Evolutionary conservation across 371 early-diverging fungal species (phyloP).

Genomic region (Basidiobolus meristosporus): DNA sequence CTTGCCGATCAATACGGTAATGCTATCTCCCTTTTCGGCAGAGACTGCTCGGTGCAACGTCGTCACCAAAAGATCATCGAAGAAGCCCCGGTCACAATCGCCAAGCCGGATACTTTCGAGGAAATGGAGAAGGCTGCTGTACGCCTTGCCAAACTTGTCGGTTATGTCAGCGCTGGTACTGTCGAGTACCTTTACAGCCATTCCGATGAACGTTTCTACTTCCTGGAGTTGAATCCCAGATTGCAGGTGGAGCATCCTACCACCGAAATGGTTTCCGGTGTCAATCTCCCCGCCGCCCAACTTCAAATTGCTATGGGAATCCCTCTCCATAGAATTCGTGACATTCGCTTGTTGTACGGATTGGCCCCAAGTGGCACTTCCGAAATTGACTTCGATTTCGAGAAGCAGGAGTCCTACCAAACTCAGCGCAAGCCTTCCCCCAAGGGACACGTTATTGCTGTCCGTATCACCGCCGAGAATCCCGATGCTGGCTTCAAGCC

Average conservation of each 20-base stretch:
- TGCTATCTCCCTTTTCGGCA: constrained; percentile 91
- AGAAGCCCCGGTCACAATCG: constrained; percentile 90
- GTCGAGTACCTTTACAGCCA: constrained; percentile 95
- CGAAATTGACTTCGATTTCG: constrained; percentile 88
- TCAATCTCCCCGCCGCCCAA: constrained; percentile 94
- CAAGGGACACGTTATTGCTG: constrained; percentile 95
- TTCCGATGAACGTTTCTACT: constrained; percentile 73
- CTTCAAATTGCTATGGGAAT: constrained; percentile 97
- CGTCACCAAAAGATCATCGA: constrained; percentile 94
- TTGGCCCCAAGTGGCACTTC: constrained; percentile 57
- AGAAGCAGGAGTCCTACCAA: constrained; percentile 43
- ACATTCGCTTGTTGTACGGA: constrained; percentile 89
- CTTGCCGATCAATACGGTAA: constrained; percentile 93
- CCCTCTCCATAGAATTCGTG: constrained; percentile 80
- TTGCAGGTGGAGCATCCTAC: constrained; percentile 99
- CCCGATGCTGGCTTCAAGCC: constrained; percentile 98
- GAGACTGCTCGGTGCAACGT: constrained; percentile 98
- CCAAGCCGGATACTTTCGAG: constrained; percentile 57
- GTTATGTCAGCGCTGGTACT: constrained; percentile 93
- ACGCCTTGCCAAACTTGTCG: constrained; percentile 78
- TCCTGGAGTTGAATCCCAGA: constrained; percentile 95
- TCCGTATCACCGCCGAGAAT: constrained; percentile 98
- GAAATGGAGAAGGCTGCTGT: constrained; percentile 95
- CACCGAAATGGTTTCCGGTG: constrained; percentile 96
- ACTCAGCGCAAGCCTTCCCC: constrained; percentile 82